Base-by-base conservation (phyloP, 1,139 yeast genomes). In the Sugiyamaella neomexicana region DNA sequence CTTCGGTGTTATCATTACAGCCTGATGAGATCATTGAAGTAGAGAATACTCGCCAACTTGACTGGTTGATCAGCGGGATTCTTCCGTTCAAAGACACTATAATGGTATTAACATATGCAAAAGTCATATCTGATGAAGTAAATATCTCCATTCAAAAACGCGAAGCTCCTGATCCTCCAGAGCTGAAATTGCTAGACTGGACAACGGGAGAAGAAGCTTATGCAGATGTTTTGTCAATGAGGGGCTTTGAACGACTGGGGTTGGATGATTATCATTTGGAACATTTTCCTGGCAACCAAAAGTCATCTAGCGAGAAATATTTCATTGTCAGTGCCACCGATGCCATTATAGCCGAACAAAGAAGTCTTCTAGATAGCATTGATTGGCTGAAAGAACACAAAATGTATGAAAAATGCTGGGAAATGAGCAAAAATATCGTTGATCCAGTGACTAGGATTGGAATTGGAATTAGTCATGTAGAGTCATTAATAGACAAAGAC, bases 251-350 rank as follows among this genome's bases (percentile, higher is more conserved):
- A 41, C 75, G 78, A 25, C 72, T 89, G 36, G 93, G 96, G 0
- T 75, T 88, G 27, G 91, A 91, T 68, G 98, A 93, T 66, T 88
- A 86, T 64, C 83, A 81, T 58, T 70, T 91, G 48, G 62, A 62
- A 5, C 12, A 54, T 32, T 45, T 36, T 43, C 47, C 41, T 10
- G 53, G 47, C 12, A 49, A 27, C 36, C 36, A 36, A 12, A 34
- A 23, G 2, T 12, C 53, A 13, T 62, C 63, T 6, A 34, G 3
- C 9, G 73, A 80, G 0, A 73, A 76, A 42, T 89, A 86, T 72
- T 86, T 78, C 61, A 76, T 93, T 17, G 76, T 91, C 6, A 83
- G 95, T 67, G 89, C 97, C 0, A 81, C 81, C 52, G 98, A 90
- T 71, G 91, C 86, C 1, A 87, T 93, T 1, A 74, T 83, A 12